Conservation (phyloP, 441 rosid species). For the Manihot esculenta region DNA sequence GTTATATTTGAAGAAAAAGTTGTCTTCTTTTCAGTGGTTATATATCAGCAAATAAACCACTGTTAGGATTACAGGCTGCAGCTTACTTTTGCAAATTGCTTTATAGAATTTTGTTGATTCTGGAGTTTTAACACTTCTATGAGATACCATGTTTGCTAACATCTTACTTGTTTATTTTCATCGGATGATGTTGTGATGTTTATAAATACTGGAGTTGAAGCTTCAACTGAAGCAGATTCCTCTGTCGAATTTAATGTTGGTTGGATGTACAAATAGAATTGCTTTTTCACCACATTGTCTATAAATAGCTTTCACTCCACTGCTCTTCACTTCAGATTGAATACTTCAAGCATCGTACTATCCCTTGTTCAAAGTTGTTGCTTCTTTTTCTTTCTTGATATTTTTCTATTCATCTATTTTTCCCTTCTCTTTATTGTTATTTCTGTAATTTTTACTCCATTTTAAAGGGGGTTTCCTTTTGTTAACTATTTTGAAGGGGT, state of each 20-base stretch:
- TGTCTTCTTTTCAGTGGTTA: neutral
- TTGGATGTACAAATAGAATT: too few relatives aligned
- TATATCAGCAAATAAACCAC: neutral
- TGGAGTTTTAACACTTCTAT: neutral
- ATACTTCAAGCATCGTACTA: too few relatives aligned
- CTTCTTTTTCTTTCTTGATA: too few relatives aligned
- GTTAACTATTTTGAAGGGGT: too few relatives aligned
- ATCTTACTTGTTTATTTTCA: conserved; percentile 12
- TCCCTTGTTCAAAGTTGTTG: too few relatives aligned
- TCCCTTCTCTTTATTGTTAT: too few relatives aligned
- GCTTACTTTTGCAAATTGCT: neutral
- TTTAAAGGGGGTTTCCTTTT: too few relatives aligned
- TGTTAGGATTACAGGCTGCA: neutral
- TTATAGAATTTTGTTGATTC: neutral
- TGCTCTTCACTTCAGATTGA: too few relatives aligned
- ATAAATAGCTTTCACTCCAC: too few relatives aligned
- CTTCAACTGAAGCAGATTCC: conserved; percentile 41
- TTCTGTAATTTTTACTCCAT: too few relatives aligned
- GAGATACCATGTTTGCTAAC: neutral
- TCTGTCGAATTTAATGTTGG: conserved; percentile 40
- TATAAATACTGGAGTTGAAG: conserved; percentile 74
- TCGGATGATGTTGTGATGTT: conserved; percentile 66
- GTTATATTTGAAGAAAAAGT: neutral
- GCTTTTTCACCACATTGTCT: too few relatives aligned
- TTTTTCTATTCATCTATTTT: too few relatives aligned